Evolutionary conservation across 257 asterid genomes (phyloP).

Genomic region (Solanum lycopersicoides): DNA sequence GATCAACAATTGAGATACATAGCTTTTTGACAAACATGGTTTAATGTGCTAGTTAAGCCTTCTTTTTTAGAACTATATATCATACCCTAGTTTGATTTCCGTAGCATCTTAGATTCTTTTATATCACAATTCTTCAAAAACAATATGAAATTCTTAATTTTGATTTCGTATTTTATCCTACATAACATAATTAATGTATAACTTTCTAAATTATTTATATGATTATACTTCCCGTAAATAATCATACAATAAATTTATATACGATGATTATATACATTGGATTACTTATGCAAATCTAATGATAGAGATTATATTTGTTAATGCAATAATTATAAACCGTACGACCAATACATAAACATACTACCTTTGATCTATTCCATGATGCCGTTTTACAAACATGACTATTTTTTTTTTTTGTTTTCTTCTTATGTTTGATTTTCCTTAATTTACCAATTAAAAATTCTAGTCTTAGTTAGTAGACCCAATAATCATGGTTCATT

Average conservation of each 20-base stretch:
- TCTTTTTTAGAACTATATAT: neutral
- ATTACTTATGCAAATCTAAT: neutral
- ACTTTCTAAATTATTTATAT: neutral
- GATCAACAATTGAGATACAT: neutral
- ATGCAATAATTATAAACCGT: neutral
- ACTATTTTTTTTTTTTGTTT: neutral
- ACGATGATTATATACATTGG: too few species aligned
- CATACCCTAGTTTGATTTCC: neutral
- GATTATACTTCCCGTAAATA: neutral
- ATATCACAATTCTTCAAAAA: neutral
- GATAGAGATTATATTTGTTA: neutral
- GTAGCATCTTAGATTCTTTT: neutral
- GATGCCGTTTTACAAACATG: neutral
- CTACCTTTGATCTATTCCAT: neutral
- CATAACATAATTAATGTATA: neutral
- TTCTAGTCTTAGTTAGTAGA: neutral
- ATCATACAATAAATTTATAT: neutral
- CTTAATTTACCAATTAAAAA: neutral
- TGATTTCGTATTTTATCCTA: neutral
- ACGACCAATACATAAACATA: neutral
- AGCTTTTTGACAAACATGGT: neutral
- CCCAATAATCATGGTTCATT: neutral
- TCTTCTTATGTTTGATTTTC: neutral
- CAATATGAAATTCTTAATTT: neutral
- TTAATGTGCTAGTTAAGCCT: neutral